Percentiles rank a stretch among this genome's conserved stretches.
phyloP scores from a whole-genome alignment of 2,329 filamentous ascomycete species.

The Calonectria crousiana region DNA sequence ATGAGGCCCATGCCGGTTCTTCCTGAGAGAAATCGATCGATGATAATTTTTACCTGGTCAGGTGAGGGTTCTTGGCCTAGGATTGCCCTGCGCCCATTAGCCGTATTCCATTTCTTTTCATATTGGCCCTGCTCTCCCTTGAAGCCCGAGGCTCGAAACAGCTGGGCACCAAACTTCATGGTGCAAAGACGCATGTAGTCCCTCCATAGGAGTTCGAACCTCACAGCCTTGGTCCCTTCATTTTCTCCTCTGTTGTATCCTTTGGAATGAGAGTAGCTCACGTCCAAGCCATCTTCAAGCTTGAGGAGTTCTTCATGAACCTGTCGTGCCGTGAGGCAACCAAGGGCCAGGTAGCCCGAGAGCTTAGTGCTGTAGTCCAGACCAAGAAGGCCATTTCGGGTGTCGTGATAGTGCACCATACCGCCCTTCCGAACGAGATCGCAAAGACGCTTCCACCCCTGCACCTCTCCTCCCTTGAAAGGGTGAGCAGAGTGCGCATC shows the following conservation, averaged over 20 bases:
- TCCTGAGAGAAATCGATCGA: conserved; percentile 74
- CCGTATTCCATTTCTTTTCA: conserved; percentile 63
- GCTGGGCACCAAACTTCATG: conserved; percentile 73
- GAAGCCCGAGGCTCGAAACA: conserved; percentile 77
- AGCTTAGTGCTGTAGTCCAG: conserved; percentile 81
- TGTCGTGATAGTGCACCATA: conserved; percentile 75
- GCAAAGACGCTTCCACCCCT: conserved; percentile 68
- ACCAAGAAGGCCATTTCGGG: conserved; percentile 78
- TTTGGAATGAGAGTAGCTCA: conserved; percentile 52
- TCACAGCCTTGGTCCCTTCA: conserved; percentile 75
- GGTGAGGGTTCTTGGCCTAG: conserved; percentile 55
- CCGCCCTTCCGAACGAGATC: conserved; percentile 72
- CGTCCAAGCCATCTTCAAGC: conserved; percentile 74
- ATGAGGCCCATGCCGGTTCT: conserved; percentile 82
- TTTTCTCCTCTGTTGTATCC: conserved; percentile 80
- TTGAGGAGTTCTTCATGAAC: conserved; percentile 75
- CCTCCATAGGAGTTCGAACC: conserved; percentile 81
- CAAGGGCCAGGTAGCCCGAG: conserved; percentile 78
- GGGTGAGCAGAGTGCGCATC: conserved; percentile 71
- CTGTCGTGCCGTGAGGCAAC: conserved; percentile 79
- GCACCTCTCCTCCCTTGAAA: conserved; percentile 75
- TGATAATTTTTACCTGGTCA: conserved; percentile 58
- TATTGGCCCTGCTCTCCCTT: conserved; percentile 56
- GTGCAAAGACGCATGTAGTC: conserved; percentile 86
- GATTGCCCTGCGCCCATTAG: conserved; percentile 45